Conservation (phyloP, 2,329 filamentous ascomycete species). For the Huntiella omanensis region DNA sequence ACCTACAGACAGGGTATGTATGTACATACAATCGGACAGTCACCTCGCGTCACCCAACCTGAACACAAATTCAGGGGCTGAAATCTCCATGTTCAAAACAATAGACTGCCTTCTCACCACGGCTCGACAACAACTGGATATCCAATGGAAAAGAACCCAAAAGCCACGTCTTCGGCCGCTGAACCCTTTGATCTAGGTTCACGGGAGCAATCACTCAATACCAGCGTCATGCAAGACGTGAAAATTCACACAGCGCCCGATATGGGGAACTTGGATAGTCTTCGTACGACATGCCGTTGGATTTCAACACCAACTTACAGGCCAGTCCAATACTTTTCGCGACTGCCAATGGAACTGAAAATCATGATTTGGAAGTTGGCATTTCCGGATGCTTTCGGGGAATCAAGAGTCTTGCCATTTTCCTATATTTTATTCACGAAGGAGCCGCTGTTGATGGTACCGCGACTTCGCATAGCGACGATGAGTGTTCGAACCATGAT, state of each 20-base stretch:
- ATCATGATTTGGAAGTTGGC: constrained; percentile 8
- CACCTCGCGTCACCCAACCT: too few relatives aligned
- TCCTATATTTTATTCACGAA: neutral
- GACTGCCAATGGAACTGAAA: constrained; percentile 1
- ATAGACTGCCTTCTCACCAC: too few relatives aligned
- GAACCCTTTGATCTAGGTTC: neutral
- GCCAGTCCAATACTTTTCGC: neutral
- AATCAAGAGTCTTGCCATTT: constrained; percentile 2
- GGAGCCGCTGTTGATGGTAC: neutral
- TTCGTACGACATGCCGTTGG: constrained; percentile 5
- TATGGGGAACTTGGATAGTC: neutral
- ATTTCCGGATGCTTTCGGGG: constrained; percentile 2
- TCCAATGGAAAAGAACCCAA: too few relatives aligned
- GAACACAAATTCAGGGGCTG: too few relatives aligned
- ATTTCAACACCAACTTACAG: neutral
- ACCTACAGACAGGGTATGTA: too few relatives aligned
- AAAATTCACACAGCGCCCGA: neutral
- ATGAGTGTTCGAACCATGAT: constrained; percentile 5
- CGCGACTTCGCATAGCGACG: neutral
- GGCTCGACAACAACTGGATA: too few relatives aligned
- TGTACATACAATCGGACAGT: too few relatives aligned
- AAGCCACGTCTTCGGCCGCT: neutral
- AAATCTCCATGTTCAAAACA: too few relatives aligned
- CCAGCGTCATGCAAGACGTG: neutral
- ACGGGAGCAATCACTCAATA: neutral